Conservation (phyloP, 345 rosid species). For the Raphanus raphanistrum region DNA sequence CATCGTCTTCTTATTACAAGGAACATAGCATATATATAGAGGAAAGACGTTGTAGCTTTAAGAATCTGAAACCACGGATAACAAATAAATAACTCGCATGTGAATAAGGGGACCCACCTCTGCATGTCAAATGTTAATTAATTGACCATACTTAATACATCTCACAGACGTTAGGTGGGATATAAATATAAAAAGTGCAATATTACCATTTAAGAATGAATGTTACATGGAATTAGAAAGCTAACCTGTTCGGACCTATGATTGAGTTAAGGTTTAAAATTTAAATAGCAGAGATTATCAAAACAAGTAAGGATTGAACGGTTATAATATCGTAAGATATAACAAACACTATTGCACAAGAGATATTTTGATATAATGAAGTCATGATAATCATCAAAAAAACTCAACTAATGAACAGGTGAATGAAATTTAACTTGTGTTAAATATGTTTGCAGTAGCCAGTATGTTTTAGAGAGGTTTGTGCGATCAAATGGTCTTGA, state of each 20-base stretch:
- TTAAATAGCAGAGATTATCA: background rate
- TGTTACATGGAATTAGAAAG: background rate
- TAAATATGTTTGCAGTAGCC: background rate
- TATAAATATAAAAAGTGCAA: background rate
- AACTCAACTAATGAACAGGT: background rate
- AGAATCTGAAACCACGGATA: background rate
- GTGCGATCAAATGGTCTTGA: background rate
- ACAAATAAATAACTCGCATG: background rate
- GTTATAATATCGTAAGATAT: background rate
- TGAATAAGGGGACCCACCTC: background rate
- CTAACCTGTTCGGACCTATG: background rate
- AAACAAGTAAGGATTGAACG: slow-evolving; percentile 1
- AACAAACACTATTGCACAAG: background rate
- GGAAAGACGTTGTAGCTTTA: background rate
- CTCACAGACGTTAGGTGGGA: slow-evolving; percentile 3
- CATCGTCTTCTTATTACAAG: background rate
- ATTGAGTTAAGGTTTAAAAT: background rate
- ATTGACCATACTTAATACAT: background rate
- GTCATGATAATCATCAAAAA: too few species aligned
- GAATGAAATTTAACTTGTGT: background rate
- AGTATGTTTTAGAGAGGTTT: background rate
- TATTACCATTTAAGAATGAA: slow-evolving; percentile 9
- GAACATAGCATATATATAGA: background rate
- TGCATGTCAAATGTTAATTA: background rate
- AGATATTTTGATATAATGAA: background rate